Evolutionary conservation across 2,329 filamentous ascomycete genomes (phyloP).

Genomic region (Drechmeria coniospora): DNA sequence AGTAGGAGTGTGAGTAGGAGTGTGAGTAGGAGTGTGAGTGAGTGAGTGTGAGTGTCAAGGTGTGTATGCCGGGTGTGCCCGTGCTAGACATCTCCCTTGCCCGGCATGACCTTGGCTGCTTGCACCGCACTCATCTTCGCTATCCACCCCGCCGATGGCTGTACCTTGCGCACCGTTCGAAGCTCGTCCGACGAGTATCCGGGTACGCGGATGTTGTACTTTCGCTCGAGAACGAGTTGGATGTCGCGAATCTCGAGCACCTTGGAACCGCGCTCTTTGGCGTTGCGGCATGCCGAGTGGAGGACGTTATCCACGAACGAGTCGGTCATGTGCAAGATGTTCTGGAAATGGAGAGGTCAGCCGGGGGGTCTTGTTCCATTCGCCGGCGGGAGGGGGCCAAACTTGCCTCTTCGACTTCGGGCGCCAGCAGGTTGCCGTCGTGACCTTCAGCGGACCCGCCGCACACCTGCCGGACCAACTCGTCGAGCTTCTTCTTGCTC

Average conservation of each 20-base stretch:
- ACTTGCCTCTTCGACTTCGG: slow-evolving; percentile 88
- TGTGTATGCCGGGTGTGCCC: too few species aligned
- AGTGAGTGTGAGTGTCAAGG: too few species aligned
- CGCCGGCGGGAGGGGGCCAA: neutral
- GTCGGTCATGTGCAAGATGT: slow-evolving; percentile 76
- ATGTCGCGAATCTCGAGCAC: slow-evolving; percentile 80
- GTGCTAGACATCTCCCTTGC: slow-evolving; percentile 32
- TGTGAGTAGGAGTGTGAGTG: too few species aligned
- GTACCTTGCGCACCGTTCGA: slow-evolving; percentile 83
- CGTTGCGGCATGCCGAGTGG: slow-evolving; percentile 72
- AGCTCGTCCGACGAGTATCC: slow-evolving; percentile 92
- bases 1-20: too few species aligned
- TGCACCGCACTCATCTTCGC: slow-evolving; percentile 95
- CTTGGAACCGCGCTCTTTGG: slow-evolving; percentile 82
- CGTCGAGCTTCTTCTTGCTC: slow-evolving; percentile 96
- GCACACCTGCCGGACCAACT: slow-evolving; percentile 85
- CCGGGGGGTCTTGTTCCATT: neutral
- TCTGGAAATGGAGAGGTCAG: slow-evolving; percentile 33
- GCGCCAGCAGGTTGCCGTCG: slow-evolving; percentile 64
- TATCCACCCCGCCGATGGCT: slow-evolving; percentile 78
- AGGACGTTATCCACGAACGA: slow-evolving; percentile 91
- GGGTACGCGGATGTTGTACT: slow-evolving; percentile 83
- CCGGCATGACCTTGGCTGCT: slow-evolving; percentile 69
- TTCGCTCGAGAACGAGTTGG: slow-evolving; percentile 67
- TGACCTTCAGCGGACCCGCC: slow-evolving; percentile 59